Evolutionary conservation across 352 stramenopile species (phyloP), one percentile per base, ranked within the genome.

Genomic region (Pythium biforme): DNA sequence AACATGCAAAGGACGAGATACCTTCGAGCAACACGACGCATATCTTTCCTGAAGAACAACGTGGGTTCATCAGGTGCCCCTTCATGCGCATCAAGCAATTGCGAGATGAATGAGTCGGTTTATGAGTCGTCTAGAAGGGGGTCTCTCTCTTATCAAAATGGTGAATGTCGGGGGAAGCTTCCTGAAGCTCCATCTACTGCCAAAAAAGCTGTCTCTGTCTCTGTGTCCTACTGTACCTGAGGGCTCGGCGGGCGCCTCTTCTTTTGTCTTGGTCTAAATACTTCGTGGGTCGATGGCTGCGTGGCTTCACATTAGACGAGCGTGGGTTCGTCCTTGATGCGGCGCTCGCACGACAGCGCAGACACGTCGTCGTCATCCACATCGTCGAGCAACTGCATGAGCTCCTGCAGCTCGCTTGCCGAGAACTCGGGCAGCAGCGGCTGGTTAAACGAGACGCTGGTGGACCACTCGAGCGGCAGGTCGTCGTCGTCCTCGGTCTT

Each of bases 381-480:
- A 11, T 62, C 55, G 12, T 62, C 43, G 29, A 62, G 43, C 43
- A 62, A 19, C 22, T 52, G n/a, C 41, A 62, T 50, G 11, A 62
- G 43, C 20, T 62, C 55, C 19, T 62, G 55, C n/a, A 62, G 43
- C n/a, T 62, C 55, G 47, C 46, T 48, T 22, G 46, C 55, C 7
- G 55, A 55, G 3, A 62, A 48, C 20, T 62, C 55, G 34, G 55
- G 55, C 22, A 62, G 52, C 39, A 47, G 40, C 40, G 40, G 40
- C 19, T 47, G 19, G 40, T 47, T 47, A 2, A 11, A 25, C 20
- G 19, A 6, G 1, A 40, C 34, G 9, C 20, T 19, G 17, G 19
- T 46, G 46, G 37, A 43, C 34, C 15, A 53, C 23, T 64, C 58
- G 48, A 58, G 49, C 26, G 39, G 25, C 23, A 26, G 4, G 4